These are phyloP conservation scores for Linum tenue DNA, from an alignment of 345 rosid genomes.

Conservation along the genomic window DNA sequence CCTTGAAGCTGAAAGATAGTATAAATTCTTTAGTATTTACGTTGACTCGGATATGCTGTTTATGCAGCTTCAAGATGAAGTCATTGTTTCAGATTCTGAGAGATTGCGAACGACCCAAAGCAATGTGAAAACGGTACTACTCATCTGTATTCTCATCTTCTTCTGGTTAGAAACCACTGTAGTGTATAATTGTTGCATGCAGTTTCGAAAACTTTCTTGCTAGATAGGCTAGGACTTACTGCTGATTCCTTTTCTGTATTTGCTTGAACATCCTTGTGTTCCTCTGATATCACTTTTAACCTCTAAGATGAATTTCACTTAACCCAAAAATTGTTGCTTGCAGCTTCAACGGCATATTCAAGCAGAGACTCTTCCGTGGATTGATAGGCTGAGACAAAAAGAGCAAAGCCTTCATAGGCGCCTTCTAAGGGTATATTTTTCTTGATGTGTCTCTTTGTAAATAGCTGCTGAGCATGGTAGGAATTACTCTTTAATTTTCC, in stretches of 20 bases:
- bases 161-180: background rate
- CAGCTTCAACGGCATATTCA: conserved; percentile 98
- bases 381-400: conserved; percentile 78
- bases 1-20: too few relatives aligned
- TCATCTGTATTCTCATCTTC: background rate
- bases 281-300: background rate
- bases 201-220: too few relatives aligned
- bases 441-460: background rate
- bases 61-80: conserved; percentile 47
- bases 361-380: conserved; percentile 88
- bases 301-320: background rate
- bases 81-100: conserved; percentile 81
- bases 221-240: background rate
- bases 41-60: background rate
- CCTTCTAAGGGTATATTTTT: conserved; percentile 59
- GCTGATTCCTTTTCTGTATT: background rate
- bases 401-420: conserved; percentile 96
- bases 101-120: conserved; percentile 75
- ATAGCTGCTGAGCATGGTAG: background rate
- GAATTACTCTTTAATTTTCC: background rate
- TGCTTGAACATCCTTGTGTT: background rate
- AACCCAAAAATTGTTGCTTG: conserved; percentile 7
- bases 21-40: too few relatives aligned
- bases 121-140: conserved; percentile 76
- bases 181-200: too few relatives aligned